Percentiles rank a stretch among this genome's conserved stretches.
Conservation (phyloP, 768 basidiomycete genomes). For the Pleurotus djamor region DNA sequence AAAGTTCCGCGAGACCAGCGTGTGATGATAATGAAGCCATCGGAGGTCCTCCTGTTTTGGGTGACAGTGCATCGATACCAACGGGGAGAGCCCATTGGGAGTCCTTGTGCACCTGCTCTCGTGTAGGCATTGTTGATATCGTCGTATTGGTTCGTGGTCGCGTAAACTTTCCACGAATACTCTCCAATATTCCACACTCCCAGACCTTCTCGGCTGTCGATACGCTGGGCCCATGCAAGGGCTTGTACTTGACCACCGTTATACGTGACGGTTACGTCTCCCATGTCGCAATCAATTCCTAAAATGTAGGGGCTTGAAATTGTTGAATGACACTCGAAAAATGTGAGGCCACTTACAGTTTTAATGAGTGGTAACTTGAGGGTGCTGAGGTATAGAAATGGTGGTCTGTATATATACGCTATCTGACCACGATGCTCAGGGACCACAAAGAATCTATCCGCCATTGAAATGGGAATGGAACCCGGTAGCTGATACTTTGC, state of each 20-base stretch:
- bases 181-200: not conserved
- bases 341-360: too few species aligned
- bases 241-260: too few species aligned
- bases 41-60: not conserved
- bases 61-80: not conserved
- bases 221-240: not conserved
- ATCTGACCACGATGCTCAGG: too few species aligned
- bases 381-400: too few species aligned
- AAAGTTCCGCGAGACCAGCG: not conserved
- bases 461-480: too few species aligned
- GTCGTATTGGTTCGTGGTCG: not conserved
- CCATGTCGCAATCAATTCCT: too few species aligned
- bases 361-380: too few species aligned
- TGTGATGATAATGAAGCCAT: not conserved
- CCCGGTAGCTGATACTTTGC: too few species aligned
- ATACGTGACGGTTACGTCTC: not conserved
- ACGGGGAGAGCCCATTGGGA: constrained; percentile 5
- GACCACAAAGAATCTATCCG: too few species aligned
- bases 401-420: too few species aligned
- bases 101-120: not conserved
- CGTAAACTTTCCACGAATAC: constrained; percentile 4
- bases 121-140: not conserved
- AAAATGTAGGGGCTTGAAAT: too few species aligned
- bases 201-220: not conserved
- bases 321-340: too few species aligned